phyloP scores from a whole-genome alignment of 495 filamentous ascomycete genomes.

The Neohortaea acidophila region DNA sequence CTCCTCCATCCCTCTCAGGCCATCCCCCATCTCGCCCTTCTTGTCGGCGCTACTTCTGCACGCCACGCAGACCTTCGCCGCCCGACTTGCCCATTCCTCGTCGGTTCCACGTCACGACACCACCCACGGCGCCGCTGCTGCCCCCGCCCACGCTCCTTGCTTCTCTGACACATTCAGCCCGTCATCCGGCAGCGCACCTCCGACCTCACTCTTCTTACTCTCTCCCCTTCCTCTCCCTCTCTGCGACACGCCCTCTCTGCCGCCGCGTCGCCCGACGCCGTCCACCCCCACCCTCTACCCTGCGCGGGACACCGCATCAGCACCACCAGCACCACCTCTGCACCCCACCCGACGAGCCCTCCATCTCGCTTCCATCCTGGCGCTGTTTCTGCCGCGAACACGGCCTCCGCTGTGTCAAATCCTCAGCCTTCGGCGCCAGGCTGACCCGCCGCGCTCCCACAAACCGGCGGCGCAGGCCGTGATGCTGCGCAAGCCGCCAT shows the following conservation, averaged over 20 bases:
- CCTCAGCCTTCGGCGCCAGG: conserved; percentile 4
- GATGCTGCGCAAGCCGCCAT: conserved; percentile 16
- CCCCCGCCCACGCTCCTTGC: neutral
- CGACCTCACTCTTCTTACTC: neutral
- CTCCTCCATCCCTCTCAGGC: too few relatives aligned
- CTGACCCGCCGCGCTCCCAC: too few relatives aligned
- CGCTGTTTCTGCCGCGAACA: conserved; percentile 14
- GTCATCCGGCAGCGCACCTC: too few relatives aligned
- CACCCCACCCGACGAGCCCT: neutral
- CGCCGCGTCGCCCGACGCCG: neutral
- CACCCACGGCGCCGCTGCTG: neutral
- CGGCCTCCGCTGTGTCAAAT: conserved; percentile 15
- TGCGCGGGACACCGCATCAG: neutral
- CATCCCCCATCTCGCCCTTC: too few relatives aligned
- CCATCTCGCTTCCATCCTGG: conserved; percentile 4
- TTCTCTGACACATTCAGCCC: too few relatives aligned
- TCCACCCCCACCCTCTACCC: neutral
- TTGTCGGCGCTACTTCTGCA: too few relatives aligned
- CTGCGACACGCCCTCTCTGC: neutral
- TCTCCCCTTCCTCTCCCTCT: neutral
- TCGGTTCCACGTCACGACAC: too few relatives aligned
- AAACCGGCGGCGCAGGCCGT: too few relatives aligned
- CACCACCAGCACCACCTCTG: neutral
- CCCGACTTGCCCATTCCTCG: too few relatives aligned
- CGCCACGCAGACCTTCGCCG: too few relatives aligned